phyloP scores from a whole-genome alignment of 1,284 basidiomycete species.

The Apiotrichum gamsii region DNA sequence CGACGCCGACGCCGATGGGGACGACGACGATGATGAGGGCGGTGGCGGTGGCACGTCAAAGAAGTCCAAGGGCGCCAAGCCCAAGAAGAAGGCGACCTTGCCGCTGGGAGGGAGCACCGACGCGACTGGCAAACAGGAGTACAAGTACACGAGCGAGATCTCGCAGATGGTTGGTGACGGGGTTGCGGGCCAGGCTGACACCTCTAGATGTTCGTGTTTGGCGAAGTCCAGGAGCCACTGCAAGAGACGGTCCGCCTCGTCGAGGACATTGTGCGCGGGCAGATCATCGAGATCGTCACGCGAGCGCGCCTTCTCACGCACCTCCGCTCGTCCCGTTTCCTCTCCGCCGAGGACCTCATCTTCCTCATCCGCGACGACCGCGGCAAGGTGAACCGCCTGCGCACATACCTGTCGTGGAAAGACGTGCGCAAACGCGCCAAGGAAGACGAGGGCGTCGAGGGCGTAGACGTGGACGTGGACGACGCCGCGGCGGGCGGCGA shows the following conservation, averaged over 20 bases:
- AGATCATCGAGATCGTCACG: slow-evolving; percentile 87
- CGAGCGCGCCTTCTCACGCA: slow-evolving; percentile 80
- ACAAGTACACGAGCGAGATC: slow-evolving; percentile 72
- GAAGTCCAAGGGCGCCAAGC: slow-evolving; percentile 19
- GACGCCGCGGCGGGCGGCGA: slow-evolving; percentile 21
- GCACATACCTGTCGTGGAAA: slow-evolving; percentile 97
- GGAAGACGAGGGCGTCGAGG: slow-evolving; percentile 58
- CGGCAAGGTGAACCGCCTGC: slow-evolving; percentile 84
- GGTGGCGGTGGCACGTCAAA: slow-evolving; percentile 3
- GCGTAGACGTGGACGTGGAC: slow-evolving; percentile 64
- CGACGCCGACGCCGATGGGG: slow-evolving; percentile 31
- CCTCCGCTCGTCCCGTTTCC: slow-evolving; percentile 72
- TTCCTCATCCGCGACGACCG: slow-evolving; percentile 93
- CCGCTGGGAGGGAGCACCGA: slow-evolving; percentile 6
- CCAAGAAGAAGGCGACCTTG: slow-evolving; percentile 22
- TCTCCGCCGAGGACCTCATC: slow-evolving; percentile 90
- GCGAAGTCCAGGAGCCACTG: slow-evolving; percentile 84
- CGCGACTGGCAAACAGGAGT: slow-evolving; percentile 49
- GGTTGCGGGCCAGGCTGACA: neutral
- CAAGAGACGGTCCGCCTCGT: slow-evolving; percentile 83
- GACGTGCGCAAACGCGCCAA: slow-evolving; percentile 95
- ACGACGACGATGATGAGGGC: slow-evolving; percentile 25
- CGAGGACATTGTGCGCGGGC: slow-evolving; percentile 90
- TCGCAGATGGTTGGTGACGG: slow-evolving; percentile 62
- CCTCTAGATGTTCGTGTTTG: slow-evolving; percentile 88